Evolutionary conservation across 108 stramenopile genomes (phyloP), one percentile per base, ranked within the genome.

Genomic region (Nannochloropsis gaditana): DNA sequence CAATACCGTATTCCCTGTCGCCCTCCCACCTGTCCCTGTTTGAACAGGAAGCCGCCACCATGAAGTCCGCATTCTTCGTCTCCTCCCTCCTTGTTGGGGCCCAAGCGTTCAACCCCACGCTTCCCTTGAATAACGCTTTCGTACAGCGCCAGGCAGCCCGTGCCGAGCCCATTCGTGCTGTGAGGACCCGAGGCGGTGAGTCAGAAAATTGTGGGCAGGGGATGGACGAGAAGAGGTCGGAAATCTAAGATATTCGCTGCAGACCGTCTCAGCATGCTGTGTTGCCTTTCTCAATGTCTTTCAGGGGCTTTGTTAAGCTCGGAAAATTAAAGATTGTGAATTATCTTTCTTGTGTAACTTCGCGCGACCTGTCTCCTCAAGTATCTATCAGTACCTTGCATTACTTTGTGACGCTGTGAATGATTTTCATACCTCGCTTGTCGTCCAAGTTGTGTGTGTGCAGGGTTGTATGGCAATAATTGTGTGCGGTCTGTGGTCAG

Each of bases 91-190:
- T 73, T 5, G n/a, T 73, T 15, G 59, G 59, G 59, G 59, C 59
- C 59, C 59, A 73, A 73, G 59, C 59, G 59, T 73, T 73, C 59
- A 73, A 15, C 19, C 59, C 59, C 59, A 73, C 59, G 59, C 59
- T 73, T 4, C 59, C 59, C 59, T n/a, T 73, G 19, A 73, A 73
- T 2, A 73, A 73, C 59, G 59, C 59, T 2, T 73, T 73, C n/a
- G 6, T 73, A 15, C 59, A 73, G n/a, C 59, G 59, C 59, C 59
- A 73, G 3, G 59, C 59, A n/a, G 59, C 59, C 59, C 59, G 59
- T n/a, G 59, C 59, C 59, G 59, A 73, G 59, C 59, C 59, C 5
- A n/a, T n/a, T n/a, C 59, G 59, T 73, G 59, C 59, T n/a, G 59
- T n/a, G 2, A 15, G 59, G 15, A n/a, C 19, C 15, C 59, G 59